Evolutionary conservation across 768 basidiomycete genomes (phyloP), one percentile per base, ranked within the genome.

Genomic region (Tulasnella sp.): DNA sequence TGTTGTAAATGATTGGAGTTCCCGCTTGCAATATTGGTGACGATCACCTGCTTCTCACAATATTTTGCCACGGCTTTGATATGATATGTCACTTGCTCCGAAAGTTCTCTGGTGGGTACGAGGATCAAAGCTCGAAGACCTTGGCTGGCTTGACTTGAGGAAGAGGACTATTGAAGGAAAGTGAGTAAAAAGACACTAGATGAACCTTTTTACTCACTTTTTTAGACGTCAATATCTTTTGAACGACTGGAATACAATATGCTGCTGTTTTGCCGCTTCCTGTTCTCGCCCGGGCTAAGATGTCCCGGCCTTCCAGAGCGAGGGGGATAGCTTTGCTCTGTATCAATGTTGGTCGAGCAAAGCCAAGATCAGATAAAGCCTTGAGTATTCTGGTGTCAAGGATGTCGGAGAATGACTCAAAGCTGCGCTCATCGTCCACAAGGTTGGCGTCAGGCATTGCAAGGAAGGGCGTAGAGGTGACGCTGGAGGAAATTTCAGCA

Each of bases 251-350:
- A 13, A 99, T 88, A 81, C 93, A 94, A 83, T 99, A 99, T 2
- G 98, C 95, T 4, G 93, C 94, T 0, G 98, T 99, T 86, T 99
- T 99, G 35, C 98, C 98, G 78, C 94, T 96, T 23, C 98, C 98
- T 3, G 98, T 99, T 42, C 94, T 89, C 2, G 98, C 97, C 69
- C 94, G 89, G 26, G 96, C 97, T 42, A 99, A 90, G 75, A 99
- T 93, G 84, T 99, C 98, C 44, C 88, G 87, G 80, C 92, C 91
- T 84, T 95, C 93, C 44, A 99, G 88, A 1, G 96, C 95, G 23
- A 97, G 88, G 0, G 97, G 96, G 71, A 99, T 96, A 4, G 94
- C 92, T 83, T 94, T 95, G 11, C 89, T 88, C 83, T 99, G 98
- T 23, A 99, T 92, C 40, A 94, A 88, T 0, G 98, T 99, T 9